Percentiles rank a stretch among this genome's conserved stretches.
Conservation (phyloP, 495 filamentous ascomycete species). For the Aspergillus hancockii region DNA sequence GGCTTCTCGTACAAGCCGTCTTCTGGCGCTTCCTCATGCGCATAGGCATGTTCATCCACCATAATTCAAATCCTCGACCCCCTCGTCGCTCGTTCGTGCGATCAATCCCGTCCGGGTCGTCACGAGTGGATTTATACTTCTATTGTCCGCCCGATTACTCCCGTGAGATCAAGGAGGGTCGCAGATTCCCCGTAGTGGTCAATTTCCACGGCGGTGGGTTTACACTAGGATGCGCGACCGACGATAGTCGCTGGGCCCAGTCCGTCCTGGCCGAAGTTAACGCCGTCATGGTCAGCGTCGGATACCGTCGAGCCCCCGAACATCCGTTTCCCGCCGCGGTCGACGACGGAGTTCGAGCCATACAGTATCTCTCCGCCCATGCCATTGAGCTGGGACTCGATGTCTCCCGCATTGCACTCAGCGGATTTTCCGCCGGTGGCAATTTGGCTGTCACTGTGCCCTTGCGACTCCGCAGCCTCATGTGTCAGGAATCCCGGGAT, state of each 20-base stretch:
- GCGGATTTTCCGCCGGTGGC: constrained; percentile 85
- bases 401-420: constrained; percentile 65
- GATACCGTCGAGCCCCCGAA: constrained; percentile 78
- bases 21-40: constrained; percentile 79
- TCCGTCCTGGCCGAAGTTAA: constrained; percentile 53
- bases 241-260: constrained; percentile 71
- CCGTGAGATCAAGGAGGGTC: constrained; percentile 34
- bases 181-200: constrained; percentile 60
- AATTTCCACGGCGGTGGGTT: constrained; percentile 83
- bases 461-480: constrained; percentile 55
- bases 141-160: constrained; percentile 71
- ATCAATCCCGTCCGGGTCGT: constrained; percentile 60
- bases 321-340: constrained; percentile 74
- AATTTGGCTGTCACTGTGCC: constrained; percentile 84
- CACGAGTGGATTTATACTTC: constrained; percentile 69
- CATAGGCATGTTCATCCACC: constrained; percentile 78
- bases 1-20: constrained; percentile 69
- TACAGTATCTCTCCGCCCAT: constrained; percentile 64
- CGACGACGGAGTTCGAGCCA: constrained; percentile 71
- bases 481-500: constrained; percentile 29
- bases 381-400: constrained; percentile 59
- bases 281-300: constrained; percentile 69
- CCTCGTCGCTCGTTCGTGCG: constrained; percentile 67
- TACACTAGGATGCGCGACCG: constrained; percentile 67
- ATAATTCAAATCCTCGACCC: constrained; percentile 64